A percentile compares a stretch with the other conserved stretches of the same genome.
Evolutionary conservation across 176 grass and related monocot genomes (phyloP).

Genomic region (Themeda triandra): DNA sequence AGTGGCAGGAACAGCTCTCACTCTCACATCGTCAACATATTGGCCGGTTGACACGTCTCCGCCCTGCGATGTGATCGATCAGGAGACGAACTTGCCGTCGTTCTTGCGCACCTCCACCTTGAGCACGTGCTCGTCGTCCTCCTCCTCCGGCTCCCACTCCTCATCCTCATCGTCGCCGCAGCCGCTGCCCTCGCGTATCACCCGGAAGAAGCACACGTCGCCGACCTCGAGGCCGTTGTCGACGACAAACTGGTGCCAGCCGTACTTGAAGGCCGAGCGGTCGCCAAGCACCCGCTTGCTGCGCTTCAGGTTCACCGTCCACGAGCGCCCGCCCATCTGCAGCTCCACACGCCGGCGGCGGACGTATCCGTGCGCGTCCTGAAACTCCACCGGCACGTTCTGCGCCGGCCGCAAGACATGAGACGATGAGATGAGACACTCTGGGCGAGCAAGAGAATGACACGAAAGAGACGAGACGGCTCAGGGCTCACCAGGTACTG

Average conservation of each 20-base stretch:
- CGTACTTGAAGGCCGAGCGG: constrained; percentile 31
- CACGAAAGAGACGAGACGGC: not conserved
- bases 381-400: constrained; percentile 43
- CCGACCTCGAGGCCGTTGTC: constrained; percentile 40
- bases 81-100: constrained; percentile 13
- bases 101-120: constrained; percentile 38
- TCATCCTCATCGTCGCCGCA: not conserved
- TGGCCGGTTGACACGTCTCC: too few species aligned
- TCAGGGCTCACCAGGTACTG: constrained; percentile 61
- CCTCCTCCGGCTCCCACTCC: constrained; percentile 6
- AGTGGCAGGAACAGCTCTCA: not conserved
- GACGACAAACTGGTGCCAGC: constrained; percentile 37
- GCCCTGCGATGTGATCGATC: not conserved
- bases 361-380: constrained; percentile 38
- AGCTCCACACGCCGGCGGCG: constrained; percentile 22
- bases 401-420: not conserved
- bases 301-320: constrained; percentile 40
- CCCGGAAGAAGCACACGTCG: constrained; percentile 42
- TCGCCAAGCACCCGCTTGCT: not conserved
- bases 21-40: not conserved
- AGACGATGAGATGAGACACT: too few species aligned
- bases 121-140: constrained; percentile 28
- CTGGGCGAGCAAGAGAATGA: not conserved
- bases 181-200: not conserved
- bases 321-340: constrained; percentile 16